phyloP scores from a whole-genome alignment of 768 basidiomycete species.

The Paxillus rubicundulus region DNA sequence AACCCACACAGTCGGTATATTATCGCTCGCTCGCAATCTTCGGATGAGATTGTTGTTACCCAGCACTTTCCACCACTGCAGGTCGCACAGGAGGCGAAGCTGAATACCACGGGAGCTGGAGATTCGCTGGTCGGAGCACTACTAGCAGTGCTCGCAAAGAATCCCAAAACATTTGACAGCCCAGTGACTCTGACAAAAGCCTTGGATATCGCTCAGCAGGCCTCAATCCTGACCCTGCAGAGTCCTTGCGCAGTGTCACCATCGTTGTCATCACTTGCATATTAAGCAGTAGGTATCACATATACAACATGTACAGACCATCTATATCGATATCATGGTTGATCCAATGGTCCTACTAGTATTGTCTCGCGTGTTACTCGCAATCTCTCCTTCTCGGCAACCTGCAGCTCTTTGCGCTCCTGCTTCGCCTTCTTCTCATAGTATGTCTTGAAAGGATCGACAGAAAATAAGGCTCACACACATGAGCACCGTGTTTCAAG shows the following conservation, averaged over 20 bases:
- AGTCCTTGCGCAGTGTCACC: conserved; percentile 67
- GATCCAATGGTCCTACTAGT: conserved; percentile 54
- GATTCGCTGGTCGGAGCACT: conserved; percentile 87
- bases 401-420: conserved; percentile 33
- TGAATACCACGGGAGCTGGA: conserved; percentile 90
- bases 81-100: conserved; percentile 33
- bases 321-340: conserved; percentile 2
- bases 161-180: conserved; percentile 44
- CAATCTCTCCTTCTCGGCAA: conserved; percentile 45
- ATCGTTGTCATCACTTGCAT: conserved; percentile 38
- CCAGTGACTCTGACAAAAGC: conserved; percentile 42
- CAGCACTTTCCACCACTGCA: conserved; percentile 69
- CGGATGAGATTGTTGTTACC: conserved; percentile 53
- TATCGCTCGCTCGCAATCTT: conserved; percentile 46
- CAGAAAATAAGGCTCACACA: conserved; percentile 25
- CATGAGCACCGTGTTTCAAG: conserved; percentile 73
- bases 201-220: conserved; percentile 60
- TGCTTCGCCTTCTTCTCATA: conserved; percentile 52
- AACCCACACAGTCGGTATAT: conserved; percentile 47
- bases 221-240: conserved; percentile 58
- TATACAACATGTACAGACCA: not conserved
- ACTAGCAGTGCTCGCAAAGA: conserved; percentile 58
- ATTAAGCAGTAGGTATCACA: not conserved
- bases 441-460: conserved; percentile 28
- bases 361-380: conserved; percentile 56